Percentiles rank a stretch among this genome's conserved stretches.
phyloP scores from a whole-genome alignment of 805 yeast species.

The Saccharomycopsis synnaedendra region DNA sequence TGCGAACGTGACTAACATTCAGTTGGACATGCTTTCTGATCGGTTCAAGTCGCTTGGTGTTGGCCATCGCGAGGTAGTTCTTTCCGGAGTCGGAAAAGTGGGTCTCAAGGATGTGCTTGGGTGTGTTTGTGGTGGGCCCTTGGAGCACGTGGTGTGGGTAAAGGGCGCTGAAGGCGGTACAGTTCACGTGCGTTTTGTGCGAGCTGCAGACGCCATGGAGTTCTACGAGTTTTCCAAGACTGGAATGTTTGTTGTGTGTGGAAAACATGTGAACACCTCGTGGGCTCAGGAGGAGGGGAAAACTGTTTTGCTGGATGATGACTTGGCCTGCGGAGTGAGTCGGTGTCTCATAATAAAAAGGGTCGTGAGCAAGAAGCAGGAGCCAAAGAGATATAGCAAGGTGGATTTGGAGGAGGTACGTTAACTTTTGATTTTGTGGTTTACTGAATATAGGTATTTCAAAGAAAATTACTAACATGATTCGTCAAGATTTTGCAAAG shows the following conservation, averaged over 20 bases:
- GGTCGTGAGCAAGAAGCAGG: not conserved
- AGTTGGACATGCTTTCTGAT: not conserved
- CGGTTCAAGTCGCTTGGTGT: not conserved
- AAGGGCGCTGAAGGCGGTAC: slow-evolving; percentile 20
- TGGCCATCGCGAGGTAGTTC: not conserved
- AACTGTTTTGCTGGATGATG: not conserved
- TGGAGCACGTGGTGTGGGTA: slow-evolving; percentile 35
- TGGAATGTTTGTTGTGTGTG: slow-evolving; percentile 50
- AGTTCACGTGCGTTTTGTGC: slow-evolving; percentile 36
- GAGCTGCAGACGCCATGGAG: slow-evolving; percentile 38
- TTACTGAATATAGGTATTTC: no score
- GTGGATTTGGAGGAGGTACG: no score
- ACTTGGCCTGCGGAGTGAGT: slow-evolving; percentile 27
- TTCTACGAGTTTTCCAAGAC: slow-evolving; percentile 42
- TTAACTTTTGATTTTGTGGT: no score
- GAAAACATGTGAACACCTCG: slow-evolving; percentile 20
- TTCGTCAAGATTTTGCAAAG: slow-evolving; percentile 32
- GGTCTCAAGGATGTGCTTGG: not conserved
- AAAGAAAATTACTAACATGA: no score
- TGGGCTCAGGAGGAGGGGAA: not conserved
- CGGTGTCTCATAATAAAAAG: slow-evolving; percentile 43
- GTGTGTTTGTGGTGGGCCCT: slow-evolving; percentile 55
- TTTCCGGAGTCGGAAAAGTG: not conserved
- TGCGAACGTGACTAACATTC: slow-evolving; percentile 4
- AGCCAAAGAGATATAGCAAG: not conserved